Evolutionary conservation across 495 filamentous ascomycete species (phyloP), one percentile per base, ranked within the genome.

Genomic region (Cairneyella variabilis): DNA sequence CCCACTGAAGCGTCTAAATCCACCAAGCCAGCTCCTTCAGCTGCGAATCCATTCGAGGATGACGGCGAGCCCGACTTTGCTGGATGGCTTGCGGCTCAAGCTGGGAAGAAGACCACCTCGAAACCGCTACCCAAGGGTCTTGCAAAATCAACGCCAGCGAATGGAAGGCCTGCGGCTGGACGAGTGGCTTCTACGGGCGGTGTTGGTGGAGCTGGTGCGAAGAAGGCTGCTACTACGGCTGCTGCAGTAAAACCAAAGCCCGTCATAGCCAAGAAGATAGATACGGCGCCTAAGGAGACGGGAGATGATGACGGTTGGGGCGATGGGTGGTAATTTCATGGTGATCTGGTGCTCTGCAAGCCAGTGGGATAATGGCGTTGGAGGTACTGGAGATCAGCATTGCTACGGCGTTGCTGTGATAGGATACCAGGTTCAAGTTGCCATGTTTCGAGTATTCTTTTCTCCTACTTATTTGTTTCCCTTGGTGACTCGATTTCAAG

Each of bases 11-110:
- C 57, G 58, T 1, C 57, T 59, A 56, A 44, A 39, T 22, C 56
- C 8, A 51, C 54, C 12, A 59, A 26, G 34, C 38, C 53, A 5
- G 42, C 56, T 9, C 34, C 51, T 3, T 41, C 44, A 7, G 56
- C 72, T 0, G 64, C 74, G 2, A 75, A 72, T 11, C 76, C 83
- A 0, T 95, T 85, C 56, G 88, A 91, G 54, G 89, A 95, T 61
- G 83, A 84, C 26, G 85, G 84, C 2, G 90, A 97, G 62, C 90
- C 90, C 1, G 91, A 97, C 65, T 97, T 97, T 69, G 91, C 90
- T 17, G 90, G 89, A 4, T 95, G 91, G 90, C 67, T 96, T 38
- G 89, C 88, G 9, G 90, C 89, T 14, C 90, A 95, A 68, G 78
- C 83, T 17, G 79, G 86, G 55, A 96, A 92, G 68, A 70, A 73